These are phyloP conservation scores for Globisporangium spiculum DNA, from an alignment of 352 stramenopile species.

Conservation along the genomic window DNA sequence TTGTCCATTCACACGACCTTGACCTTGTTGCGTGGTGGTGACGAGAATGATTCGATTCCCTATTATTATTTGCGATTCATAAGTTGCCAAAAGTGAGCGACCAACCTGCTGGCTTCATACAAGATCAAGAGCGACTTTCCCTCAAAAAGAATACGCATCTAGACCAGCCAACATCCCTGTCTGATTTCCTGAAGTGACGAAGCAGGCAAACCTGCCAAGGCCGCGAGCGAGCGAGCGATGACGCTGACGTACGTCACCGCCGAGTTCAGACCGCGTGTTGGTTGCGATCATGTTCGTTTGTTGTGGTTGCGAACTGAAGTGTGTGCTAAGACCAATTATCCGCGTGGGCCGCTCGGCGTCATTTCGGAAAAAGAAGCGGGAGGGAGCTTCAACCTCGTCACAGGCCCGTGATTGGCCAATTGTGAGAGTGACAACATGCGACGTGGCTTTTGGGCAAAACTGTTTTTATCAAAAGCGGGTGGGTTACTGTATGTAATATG, in stretches of 20 bases:
- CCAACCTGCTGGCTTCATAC: neutral
- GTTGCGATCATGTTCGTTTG: neutral
- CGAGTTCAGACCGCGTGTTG: neutral
- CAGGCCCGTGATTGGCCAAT: neutral
- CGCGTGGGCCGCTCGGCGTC: constrained; percentile 1
- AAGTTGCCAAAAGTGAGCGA: neutral
- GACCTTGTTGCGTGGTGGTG: neutral
- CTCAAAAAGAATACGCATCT: neutral
- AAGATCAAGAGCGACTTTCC: neutral
- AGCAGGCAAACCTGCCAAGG: neutral
- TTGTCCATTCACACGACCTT: neutral
- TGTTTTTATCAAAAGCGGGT: too few relatives aligned
- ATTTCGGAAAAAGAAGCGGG: neutral
- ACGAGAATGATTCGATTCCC: neutral
- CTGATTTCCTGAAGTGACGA: neutral
- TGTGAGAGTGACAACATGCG: constrained; percentile 5
- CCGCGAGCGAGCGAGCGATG: neutral
- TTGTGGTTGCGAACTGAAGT: neutral
- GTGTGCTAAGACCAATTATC: constrained; percentile 10
- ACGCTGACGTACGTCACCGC: neutral
- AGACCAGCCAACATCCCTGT: neutral
- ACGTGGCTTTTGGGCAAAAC: constrained; percentile 1
- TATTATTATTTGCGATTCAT: neutral
- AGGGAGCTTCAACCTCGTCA: constrained; percentile 5
- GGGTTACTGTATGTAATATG: too few relatives aligned